Evolutionary conservation across 805 yeast genomes (phyloP).

Genomic region (Candida rishiriensis): DNA sequence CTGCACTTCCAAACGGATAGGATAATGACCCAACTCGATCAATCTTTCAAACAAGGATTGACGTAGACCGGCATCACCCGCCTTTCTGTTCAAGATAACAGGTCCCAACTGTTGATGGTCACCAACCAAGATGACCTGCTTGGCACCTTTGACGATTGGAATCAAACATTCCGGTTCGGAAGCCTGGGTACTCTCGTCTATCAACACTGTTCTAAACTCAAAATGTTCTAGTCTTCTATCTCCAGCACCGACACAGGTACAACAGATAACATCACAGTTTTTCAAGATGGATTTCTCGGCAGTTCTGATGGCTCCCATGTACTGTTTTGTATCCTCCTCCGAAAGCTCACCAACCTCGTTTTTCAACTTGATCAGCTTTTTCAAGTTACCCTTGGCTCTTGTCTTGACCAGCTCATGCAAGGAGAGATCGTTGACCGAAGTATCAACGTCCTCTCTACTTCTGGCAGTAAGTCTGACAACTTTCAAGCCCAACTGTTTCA

Average conservation of each 20-base stretch:
- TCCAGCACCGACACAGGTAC: slow-evolving; percentile 92
- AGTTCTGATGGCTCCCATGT: slow-evolving; percentile 36
- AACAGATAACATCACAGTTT: slow-evolving; percentile 73
- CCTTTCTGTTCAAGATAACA: slow-evolving; percentile 72
- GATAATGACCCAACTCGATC: slow-evolving; percentile 75
- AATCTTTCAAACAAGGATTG: slow-evolving; percentile 88
- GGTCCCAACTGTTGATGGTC: slow-evolving; percentile 97
- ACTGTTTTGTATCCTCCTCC: slow-evolving; percentile 44
- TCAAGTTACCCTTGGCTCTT: slow-evolving; percentile 51
- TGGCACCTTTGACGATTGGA: slow-evolving; percentile 85
- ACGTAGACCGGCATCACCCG: slow-evolving; percentile 80
- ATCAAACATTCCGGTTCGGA: slow-evolving; percentile 89
- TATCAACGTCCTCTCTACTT: slow-evolving; percentile 76
- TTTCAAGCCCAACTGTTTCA: slow-evolving; percentile 64
- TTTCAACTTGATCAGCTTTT: slow-evolving; percentile 52
- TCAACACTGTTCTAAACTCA: slow-evolving; percentile 71
- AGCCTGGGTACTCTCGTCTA: slow-evolving; percentile 93
- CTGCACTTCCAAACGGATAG: slow-evolving; percentile 84
- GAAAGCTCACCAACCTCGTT: slow-evolving; percentile 69
- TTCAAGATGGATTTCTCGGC: slow-evolving; percentile 48
- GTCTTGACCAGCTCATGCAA: slow-evolving; percentile 49
- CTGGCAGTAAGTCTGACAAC: slow-evolving; percentile 77
- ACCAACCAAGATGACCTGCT: slow-evolving; percentile 83
- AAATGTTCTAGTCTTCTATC: slow-evolving; percentile 54
- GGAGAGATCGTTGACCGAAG: slow-evolving; percentile 52